Evolutionary conservation across 2,329 filamentous ascomycete species (phyloP), one percentile per base, ranked within the genome.

Genomic region (Penicillium hordei): DNA sequence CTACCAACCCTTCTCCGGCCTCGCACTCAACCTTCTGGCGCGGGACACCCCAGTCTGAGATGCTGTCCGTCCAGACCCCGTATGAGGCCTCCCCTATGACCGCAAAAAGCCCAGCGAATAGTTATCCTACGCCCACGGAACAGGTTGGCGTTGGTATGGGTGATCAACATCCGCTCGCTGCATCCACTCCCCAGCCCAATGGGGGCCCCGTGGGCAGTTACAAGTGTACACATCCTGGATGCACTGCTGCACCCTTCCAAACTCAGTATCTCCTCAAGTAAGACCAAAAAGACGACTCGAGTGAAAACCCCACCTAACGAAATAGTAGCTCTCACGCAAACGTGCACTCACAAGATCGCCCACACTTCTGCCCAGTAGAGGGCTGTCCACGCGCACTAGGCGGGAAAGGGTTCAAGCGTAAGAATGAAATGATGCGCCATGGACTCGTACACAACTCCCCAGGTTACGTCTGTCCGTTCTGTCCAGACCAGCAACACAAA

Each of bases 381-480:
- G 81, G 78, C 5, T 88, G 86, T 65, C 76, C 82, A 13, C 80
- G 85, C 39, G 80, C 78, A n/a, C 77, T 83, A 61, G 83, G 83
- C n/a, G 85, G 85, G 21, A 85, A 85, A 66, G 86, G 86, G 1
- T 88, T 88, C 76, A 88, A 88, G 70, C 80, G 86, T 33, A 88
- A 88, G 69, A 88, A 88, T 62, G 86, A 88, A 69, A 88, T 88
- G 86, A 87, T 87, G 60, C 79, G 86, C n/a, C 86, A 88, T 68
- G 93, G 93, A 1, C 83, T 97, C 3, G 94, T 97, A 4, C 94
- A 99, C 70, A 89, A 92, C 64, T 96, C 91, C 8, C 94, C 94
- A 1, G 93, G 93, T 59, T 99, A 97, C 69, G 87, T 96, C 31
- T 99, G 94, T 73, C 94, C 94, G 0, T 97, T 97, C 71, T 99